Conservation (phyloP, 148 eudicot genomes). For the Amaranthus cruentus region DNA sequence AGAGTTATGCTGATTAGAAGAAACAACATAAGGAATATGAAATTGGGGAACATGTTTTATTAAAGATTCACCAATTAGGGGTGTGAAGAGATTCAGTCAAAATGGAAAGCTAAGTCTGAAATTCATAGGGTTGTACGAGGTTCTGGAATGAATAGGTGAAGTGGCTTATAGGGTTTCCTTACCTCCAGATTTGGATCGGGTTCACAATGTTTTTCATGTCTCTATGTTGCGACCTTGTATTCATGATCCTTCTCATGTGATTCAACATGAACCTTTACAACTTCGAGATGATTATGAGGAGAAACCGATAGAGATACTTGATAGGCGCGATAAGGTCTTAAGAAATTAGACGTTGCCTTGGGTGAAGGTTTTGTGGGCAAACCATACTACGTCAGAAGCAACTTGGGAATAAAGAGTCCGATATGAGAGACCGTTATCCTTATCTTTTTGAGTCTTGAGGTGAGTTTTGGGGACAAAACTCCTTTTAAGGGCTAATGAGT, state of each 20-base stretch:
- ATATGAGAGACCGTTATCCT: too few species aligned
- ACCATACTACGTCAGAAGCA: too few species aligned
- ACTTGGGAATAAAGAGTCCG: too few species aligned
- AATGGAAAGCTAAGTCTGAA: not conserved
- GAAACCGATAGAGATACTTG: not conserved
- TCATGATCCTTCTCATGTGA: too few species aligned
- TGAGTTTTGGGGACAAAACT: too few species aligned
- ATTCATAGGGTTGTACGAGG: not conserved
- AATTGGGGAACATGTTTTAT: not conserved
- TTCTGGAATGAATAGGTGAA: not conserved
- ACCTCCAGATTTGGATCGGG: not conserved
- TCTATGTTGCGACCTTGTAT: not conserved
- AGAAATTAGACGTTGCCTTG: too few species aligned
- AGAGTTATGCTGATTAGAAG: not conserved
- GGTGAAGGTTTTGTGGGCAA: too few species aligned
- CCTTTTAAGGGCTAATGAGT: too few species aligned
- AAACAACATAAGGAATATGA: not conserved
- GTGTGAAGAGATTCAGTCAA: too few species aligned
- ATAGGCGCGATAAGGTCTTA: not conserved
- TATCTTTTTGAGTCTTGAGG: too few species aligned
- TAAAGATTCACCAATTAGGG: too few species aligned
- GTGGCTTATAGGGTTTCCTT: not conserved
- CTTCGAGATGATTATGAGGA: not conserved
- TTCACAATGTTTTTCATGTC: not conserved
- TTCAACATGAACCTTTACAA: not conserved